Conservation (phyloP, 2,329 filamentous ascomycete genomes). For the Penicillium palitans region DNA sequence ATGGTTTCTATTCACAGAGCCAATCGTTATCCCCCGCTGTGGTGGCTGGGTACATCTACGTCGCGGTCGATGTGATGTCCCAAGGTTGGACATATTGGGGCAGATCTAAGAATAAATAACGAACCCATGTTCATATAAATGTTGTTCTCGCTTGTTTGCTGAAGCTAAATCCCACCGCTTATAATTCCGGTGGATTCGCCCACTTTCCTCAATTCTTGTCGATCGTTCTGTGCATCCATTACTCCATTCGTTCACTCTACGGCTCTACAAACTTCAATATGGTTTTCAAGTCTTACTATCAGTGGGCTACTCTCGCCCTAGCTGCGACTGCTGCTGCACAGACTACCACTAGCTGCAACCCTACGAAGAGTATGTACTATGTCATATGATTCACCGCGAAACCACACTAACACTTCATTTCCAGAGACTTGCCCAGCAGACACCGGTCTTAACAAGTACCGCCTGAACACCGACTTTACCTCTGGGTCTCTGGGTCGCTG, state of each 20-base stretch:
- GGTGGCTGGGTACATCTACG: neutral
- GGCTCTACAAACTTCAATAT: constrained; percentile 16
- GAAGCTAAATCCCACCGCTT: neutral
- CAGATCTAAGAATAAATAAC: constrained; percentile 4
- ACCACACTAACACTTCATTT: neutral
- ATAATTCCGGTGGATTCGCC: neutral
- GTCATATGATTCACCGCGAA: accelerated
- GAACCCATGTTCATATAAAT: neutral
- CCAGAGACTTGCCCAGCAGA: constrained; percentile 64
- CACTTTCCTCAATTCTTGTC: neutral
- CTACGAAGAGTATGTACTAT: constrained; percentile 40
- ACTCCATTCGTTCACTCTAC: neutral
- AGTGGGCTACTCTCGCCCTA: constrained; percentile 30
- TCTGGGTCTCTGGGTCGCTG: constrained; percentile 57
- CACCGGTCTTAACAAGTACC: constrained; percentile 61
- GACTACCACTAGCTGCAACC: constrained; percentile 75
- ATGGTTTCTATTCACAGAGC: neutral
- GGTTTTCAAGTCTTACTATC: constrained; percentile 23
- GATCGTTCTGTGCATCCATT: neutral
- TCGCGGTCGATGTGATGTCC: neutral
- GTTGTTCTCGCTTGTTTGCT: neutral
- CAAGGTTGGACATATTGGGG: constrained; percentile 1
- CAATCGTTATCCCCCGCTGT: neutral
- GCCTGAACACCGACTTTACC: constrained; percentile 40
- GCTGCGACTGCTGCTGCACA: constrained; percentile 56